Conservation (phyloP, 306 rosid genomes). For the Cotoneaster glaucophyllus region DNA sequence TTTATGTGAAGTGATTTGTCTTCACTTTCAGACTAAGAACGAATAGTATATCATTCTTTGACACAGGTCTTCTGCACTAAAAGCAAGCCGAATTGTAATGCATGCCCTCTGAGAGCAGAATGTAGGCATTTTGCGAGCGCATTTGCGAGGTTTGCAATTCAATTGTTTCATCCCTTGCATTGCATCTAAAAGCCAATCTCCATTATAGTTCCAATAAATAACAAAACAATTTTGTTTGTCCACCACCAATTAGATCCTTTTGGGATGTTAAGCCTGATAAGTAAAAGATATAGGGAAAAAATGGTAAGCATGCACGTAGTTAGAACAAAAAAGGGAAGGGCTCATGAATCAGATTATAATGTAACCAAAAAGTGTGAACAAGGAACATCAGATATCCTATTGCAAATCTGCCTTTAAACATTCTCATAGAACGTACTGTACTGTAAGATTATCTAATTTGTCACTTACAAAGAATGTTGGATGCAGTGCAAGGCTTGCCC, state of each 20-base stretch:
- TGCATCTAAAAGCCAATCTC: not conserved
- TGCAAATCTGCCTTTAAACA: not conserved
- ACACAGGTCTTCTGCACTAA: slow-evolving; percentile 95
- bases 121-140: slow-evolving; percentile 99
- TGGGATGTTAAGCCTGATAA: not conserved
- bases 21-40: slow-evolving; percentile 18
- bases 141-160: slow-evolving; percentile 71
- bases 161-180: slow-evolving; percentile 4
- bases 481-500: slow-evolving; percentile 95
- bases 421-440: slow-evolving; percentile 5
- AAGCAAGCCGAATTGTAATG: slow-evolving; percentile 96
- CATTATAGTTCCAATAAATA: not conserved
- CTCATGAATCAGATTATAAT: not conserved
- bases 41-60: slow-evolving; percentile 14
- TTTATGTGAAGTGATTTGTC: not conserved
- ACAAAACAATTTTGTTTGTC: not conserved
- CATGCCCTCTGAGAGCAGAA: slow-evolving; percentile 99
- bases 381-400: not conserved
- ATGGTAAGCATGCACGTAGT: not conserved
- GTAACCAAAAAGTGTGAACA: not conserved
- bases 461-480: slow-evolving; percentile 26
- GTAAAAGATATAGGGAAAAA: not conserved
- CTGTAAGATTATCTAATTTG: slow-evolving; percentile 14
- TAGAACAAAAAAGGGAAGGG: not conserved
- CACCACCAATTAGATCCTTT: not conserved